Evolutionary conservation across 2,329 filamentous ascomycete genomes (phyloP).

Genomic region (Xylaria sp.): DNA sequence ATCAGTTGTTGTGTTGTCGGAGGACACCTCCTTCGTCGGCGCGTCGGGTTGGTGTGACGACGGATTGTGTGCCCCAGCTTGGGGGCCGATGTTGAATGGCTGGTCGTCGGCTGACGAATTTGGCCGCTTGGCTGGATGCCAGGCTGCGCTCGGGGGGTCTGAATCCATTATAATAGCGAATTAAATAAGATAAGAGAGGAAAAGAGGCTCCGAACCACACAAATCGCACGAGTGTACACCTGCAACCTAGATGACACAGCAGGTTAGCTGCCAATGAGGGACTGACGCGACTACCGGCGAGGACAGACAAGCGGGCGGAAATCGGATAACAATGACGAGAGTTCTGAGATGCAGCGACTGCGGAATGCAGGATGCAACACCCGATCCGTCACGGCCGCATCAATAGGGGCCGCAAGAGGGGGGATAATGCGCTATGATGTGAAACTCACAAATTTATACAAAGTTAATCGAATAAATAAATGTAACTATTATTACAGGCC

Average conservation of each 20-base stretch:
- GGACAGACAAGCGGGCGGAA: background rate
- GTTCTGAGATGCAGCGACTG: background rate
- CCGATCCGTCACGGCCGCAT: slow-evolving; percentile 8
- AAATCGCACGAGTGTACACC: slow-evolving; percentile 38
- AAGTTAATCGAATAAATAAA: slow-evolving; percentile 38
- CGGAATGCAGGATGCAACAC: slow-evolving; percentile 2
- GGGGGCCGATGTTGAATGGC: slow-evolving; percentile 31
- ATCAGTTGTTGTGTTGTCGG: slow-evolving; percentile 18
- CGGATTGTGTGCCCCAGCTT: slow-evolving; percentile 22
- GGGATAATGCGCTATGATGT: slow-evolving; percentile 18
- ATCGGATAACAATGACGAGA: background rate
- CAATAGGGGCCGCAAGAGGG: slow-evolving; percentile 24
- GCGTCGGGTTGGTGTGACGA: slow-evolving; percentile 14
- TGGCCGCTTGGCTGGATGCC: slow-evolving; percentile 65
- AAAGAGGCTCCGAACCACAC: slow-evolving; percentile 37
- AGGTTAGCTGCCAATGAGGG: slow-evolving; percentile 33
- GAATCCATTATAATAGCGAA: slow-evolving; percentile 55
- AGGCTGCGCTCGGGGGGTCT: slow-evolving; percentile 57
- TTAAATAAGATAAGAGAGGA: slow-evolving; percentile 47
- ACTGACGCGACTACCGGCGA: slow-evolving; percentile 30
- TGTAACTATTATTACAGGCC: slow-evolving; percentile 43
- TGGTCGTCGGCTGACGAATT: slow-evolving; percentile 49
- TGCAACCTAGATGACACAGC: slow-evolving; percentile 15
- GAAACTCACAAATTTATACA: slow-evolving; percentile 49
- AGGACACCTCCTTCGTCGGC: slow-evolving; percentile 13